A percentile compares a stretch with the other conserved stretches of the same genome.
Evolutionary conservation across 371 early-diverging fungal genomes (phyloP).

Genomic region (Mortierella polycephala): DNA sequence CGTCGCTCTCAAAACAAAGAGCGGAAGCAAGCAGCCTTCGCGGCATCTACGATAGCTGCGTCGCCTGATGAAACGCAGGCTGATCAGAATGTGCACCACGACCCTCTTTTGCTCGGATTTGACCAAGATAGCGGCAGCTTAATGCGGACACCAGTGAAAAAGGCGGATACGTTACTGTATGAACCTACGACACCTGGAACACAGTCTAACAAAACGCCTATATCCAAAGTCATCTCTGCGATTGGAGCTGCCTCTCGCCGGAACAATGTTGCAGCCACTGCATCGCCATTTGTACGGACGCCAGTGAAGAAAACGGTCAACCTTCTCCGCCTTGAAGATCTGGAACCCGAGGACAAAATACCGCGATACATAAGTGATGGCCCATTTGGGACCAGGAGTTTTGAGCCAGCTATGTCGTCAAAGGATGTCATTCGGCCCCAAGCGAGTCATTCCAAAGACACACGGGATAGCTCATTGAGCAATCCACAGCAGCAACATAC

Average conservation of each 20-base stretch:
- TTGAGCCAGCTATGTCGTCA: too few relatives aligned
- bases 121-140: conserved; percentile 1
- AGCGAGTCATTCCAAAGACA: too few relatives aligned
- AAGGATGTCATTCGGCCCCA: too few relatives aligned
- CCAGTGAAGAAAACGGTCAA: conserved; percentile 32
- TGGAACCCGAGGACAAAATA: conserved; percentile 6
- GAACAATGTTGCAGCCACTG: conserved; percentile 11
- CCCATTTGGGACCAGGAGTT: not conserved
- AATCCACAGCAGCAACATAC: not conserved
- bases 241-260: conserved; percentile 49
- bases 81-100: too few relatives aligned
- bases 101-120: not conserved
- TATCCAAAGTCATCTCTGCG: conserved; percentile 45
- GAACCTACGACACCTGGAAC: conserved; percentile 11
- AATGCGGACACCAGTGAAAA: conserved; percentile 24
- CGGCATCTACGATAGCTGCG: not conserved
- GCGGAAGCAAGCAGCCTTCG: conserved; percentile 3
- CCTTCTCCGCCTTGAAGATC: conserved; percentile 20
- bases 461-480: not conserved
- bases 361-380: not conserved
- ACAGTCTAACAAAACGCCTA: conserved; percentile 24
- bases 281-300: conserved; percentile 43
- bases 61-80: too few relatives aligned
- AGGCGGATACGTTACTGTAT: not conserved
- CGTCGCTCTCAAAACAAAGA: conserved; percentile 40